Conservation (phyloP, 2,329 filamentous ascomycete genomes). For the Fusarium guadeloupense region DNA sequence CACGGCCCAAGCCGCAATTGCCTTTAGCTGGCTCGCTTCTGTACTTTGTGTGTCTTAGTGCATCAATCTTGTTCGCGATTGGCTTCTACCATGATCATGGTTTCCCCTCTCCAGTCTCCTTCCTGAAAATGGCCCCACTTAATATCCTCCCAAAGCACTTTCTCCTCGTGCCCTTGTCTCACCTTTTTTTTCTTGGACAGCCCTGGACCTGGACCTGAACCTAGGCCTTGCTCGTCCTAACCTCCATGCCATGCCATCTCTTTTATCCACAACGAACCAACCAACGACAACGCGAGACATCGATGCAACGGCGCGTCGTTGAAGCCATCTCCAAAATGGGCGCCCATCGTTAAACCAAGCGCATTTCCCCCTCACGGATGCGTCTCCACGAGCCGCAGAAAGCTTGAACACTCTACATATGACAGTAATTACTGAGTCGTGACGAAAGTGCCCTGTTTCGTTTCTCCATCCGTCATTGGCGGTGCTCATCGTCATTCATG, state of each 20-base stretch:
- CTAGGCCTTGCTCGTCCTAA: slow-evolving; percentile 31
- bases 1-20: slow-evolving; percentile 42
- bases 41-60: slow-evolving; percentile 32
- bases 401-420: slow-evolving; percentile 5
- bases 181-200: slow-evolving; percentile 7
- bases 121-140: slow-evolving; percentile 20
- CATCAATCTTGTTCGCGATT: slow-evolving; percentile 20
- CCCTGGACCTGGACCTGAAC: neutral
- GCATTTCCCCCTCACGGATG: slow-evolving; percentile 18
- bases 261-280: slow-evolving; percentile 38
- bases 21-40: slow-evolving; percentile 38
- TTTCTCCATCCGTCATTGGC: slow-evolving; percentile 8
- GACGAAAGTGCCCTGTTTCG: slow-evolving; percentile 17
- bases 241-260: no score
- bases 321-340: slow-evolving; percentile 41
- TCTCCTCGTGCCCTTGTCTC: slow-evolving; percentile 38
- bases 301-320: slow-evolving; percentile 36
- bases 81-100: slow-evolving; percentile 14
- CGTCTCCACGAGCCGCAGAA: slow-evolving; percentile 22
- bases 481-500: slow-evolving; percentile 11
- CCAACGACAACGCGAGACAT: slow-evolving; percentile 41
- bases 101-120: slow-evolving; percentile 28
- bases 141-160: slow-evolving; percentile 12
- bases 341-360: slow-evolving; percentile 22
- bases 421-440: slow-evolving; percentile 27